Evolutionary conservation across 2,329 filamentous ascomycete genomes (phyloP), one percentile per base, ranked within the genome.

Genomic region (Penicillium palitans): DNA sequence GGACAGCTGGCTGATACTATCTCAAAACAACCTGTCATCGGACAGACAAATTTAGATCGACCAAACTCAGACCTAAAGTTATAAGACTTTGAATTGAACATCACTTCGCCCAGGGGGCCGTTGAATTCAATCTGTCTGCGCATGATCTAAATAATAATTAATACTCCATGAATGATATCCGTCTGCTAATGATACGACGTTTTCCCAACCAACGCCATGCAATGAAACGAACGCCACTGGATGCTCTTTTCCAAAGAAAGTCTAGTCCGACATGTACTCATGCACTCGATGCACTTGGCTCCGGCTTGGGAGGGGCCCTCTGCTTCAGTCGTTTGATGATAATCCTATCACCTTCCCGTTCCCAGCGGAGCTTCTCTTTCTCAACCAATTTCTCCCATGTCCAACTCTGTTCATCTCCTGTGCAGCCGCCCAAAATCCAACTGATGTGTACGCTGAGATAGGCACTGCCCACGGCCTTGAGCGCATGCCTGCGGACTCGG

Each of bases 401-500:
- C 65, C 84, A 77, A 47, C 58, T 61, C 42, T 70, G 63, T 37
- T 71, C 69, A 39, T 75, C 72, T 10, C 78, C 77, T 9, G 76
- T 76, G 52, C 77, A 76, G 44, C 73, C 80, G 48, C 86, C 86
- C 5, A 89, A 83, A 57, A 85, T 82, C 70, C 81, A 83, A 76
- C 95, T 90, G 51, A 96, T 76, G 73, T 88, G 90, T 9, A 91
- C 87, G 21, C 78, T 85, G 63, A 97, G 77, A 74, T 99, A 99
- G 5, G 88, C 84, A 69, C 87, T 84, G 0, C 91, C 92, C 55
- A 98, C 84, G 72, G 92, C 95, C 79, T 96, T 96, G 66, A 98
- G 79, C 35, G 90, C 86, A 75, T 93, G 89, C 65, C 85, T 80
- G 65, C 89, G 82, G 70, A 97, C 82, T n/a, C 84, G 81, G 25